Evolutionary conservation across 768 basidiomycete genomes (phyloP).

Genomic region (Crepidotus variabilis): DNA sequence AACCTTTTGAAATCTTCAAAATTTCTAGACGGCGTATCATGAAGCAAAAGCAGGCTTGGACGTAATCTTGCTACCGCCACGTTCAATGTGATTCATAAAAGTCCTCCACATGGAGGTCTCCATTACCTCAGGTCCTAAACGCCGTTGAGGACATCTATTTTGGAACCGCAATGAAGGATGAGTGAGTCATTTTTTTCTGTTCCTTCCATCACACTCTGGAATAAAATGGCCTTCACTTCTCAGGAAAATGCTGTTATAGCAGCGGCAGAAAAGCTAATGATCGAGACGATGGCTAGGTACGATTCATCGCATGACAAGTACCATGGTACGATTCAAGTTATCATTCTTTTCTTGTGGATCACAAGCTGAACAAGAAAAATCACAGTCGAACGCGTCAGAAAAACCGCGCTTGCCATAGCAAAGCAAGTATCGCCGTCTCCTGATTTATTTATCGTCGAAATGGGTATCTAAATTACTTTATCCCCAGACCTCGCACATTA

Average conservation of each 20-base stretch:
- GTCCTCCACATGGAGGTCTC: no score
- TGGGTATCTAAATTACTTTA: conserved; percentile 34
- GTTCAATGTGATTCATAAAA: no score
- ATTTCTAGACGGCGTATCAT: no score
- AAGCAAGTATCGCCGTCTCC: conserved; percentile 40
- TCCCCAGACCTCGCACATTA: conserved; percentile 1
- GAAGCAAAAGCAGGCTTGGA: no score
- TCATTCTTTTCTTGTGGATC: neutral
- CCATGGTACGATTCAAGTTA: conserved; percentile 54
- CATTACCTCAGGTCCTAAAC: no score
- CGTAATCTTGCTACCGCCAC: no score
- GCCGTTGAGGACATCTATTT: no score
- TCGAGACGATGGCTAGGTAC: conserved; percentile 68
- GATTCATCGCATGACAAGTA: conserved; percentile 80
- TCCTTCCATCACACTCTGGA: conserved; percentile 1
- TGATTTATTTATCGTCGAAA: conserved; percentile 75
- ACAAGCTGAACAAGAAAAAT: conserved; percentile 6
- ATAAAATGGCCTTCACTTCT: conserved; percentile 44
- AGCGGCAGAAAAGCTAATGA: conserved; percentile 67
- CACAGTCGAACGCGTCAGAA: conserved; percentile 78
- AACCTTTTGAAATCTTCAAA: no score
- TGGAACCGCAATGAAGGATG: neutral
- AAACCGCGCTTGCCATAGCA: conserved; percentile 70
- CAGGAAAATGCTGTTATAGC: conserved; percentile 50
- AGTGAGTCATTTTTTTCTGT: neutral